Percentiles rank a stretch among this genome's conserved stretches.
Conservation (phyloP, 1,284 basidiomycete genomes). For the Cutaneotrichosporon sp. region DNA sequence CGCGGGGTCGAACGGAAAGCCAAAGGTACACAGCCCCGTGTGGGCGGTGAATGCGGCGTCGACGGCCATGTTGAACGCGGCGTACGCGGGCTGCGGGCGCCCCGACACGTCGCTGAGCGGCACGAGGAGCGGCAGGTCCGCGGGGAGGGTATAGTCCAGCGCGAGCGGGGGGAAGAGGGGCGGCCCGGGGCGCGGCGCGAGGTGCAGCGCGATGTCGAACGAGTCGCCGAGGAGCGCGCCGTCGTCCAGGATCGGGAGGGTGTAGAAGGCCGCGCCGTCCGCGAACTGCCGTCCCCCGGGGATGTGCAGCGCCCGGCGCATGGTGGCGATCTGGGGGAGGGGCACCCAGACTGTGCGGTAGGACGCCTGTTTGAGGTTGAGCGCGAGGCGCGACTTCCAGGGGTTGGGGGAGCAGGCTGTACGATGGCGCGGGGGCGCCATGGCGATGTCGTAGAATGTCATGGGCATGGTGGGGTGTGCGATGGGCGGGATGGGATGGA, state of each 20-base stretch:
- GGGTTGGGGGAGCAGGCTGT: background rate
- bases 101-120: background rate
- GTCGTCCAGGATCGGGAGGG: background rate
- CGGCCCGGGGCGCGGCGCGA: background rate
- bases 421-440: background rate
- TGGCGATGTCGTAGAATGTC: background rate
- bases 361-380: background rate
- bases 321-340: background rate
- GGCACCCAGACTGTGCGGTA: background rate
- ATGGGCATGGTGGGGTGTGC: too few relatives aligned
- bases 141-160: background rate
- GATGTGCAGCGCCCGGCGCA: background rate
- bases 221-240: background rate
- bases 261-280: background rate
- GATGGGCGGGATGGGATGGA: too few relatives aligned
- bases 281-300: background rate
- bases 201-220: background rate
- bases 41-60: background rate
- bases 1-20: background rate
- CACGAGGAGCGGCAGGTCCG: background rate
- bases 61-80: background rate
- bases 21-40: background rate
- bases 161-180: background rate
- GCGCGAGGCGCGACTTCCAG: background rate
- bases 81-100: background rate